Conservation (phyloP, 78 protist species). For the Acrasis kona region DNA sequence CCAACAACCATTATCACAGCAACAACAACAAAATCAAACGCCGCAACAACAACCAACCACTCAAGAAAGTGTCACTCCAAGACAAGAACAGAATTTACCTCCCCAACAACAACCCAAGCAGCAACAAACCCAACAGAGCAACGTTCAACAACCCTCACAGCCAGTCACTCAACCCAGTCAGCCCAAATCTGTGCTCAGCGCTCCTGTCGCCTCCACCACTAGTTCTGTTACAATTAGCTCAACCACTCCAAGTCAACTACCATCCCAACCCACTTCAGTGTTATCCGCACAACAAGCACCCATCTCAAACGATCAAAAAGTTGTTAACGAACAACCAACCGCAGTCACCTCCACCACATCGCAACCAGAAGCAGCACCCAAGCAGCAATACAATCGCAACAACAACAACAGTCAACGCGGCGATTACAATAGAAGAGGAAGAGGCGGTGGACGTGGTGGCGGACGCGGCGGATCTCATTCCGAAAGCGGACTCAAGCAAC, state of each 20-base stretch:
- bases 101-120: too few species aligned
- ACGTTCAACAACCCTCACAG: background rate
- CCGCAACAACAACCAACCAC: background rate
- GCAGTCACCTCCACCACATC: too few species aligned
- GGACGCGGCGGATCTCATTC: too few species aligned
- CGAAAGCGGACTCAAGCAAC: too few species aligned
- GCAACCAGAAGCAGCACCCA: background rate
- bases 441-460: too few species aligned
- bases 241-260: too few species aligned
- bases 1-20: conserved; percentile 7
- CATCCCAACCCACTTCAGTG: too few species aligned
- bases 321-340: too few species aligned
- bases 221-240: background rate
- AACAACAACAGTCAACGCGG: background rate
- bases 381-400: background rate
- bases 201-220: background rate
- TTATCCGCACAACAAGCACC: too few species aligned
- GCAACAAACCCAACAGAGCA: too few species aligned
- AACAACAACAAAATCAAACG: background rate
- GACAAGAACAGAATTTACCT: background rate
- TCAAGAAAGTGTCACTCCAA: background rate
- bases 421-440: background rate
- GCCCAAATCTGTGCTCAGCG: background rate
- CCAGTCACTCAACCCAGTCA: background rate
- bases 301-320: too few species aligned